A percentile compares a stretch with the other conserved stretches of the same genome.
phyloP scores from a whole-genome alignment of 192 early-diverging fungal genomes.

The Thamnidium elegans region DNA sequence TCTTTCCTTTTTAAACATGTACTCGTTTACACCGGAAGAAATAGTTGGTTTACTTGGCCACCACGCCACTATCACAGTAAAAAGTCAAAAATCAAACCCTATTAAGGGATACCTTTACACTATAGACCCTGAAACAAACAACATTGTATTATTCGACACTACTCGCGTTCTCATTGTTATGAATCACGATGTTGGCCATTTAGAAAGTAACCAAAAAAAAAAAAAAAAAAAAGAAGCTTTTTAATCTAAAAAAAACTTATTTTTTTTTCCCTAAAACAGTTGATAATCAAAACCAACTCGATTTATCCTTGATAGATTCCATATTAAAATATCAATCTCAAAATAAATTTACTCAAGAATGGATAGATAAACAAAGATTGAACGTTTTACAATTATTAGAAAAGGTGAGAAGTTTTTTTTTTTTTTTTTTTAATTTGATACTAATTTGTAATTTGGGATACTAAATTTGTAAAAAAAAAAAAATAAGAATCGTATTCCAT shows the following conservation, averaged over 20 bases:
- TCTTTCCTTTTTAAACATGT: too few relatives aligned
- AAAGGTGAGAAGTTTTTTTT: constrained; percentile 16
- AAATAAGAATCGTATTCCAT: constrained; percentile 35
- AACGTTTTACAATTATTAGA: constrained; percentile 9
- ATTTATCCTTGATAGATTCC: neutral
- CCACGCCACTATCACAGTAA: neutral
- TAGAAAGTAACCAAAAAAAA: constrained; percentile 1
- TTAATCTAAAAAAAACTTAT: neutral
- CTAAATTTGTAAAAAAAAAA: neutral
- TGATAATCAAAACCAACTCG: neutral
- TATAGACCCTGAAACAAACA: neutral
- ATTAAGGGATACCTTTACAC: constrained; percentile 1
- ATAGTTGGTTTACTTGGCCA: too few relatives aligned
- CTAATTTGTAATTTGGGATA: too few relatives aligned
- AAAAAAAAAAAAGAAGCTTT: neutral
- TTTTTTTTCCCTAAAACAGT: neutral
- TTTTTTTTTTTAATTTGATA: neutral
- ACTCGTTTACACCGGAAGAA: too few relatives aligned
- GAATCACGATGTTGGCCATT: neutral
- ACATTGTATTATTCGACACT: neutral
- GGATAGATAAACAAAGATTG: neutral
- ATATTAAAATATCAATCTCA: neutral
- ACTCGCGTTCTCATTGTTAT: neutral
- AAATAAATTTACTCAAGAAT: neutral
- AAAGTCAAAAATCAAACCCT: neutral